Evolutionary conservation across 805 yeast genomes (phyloP).

Genomic region (Suhomyces xylopsoci): DNA sequence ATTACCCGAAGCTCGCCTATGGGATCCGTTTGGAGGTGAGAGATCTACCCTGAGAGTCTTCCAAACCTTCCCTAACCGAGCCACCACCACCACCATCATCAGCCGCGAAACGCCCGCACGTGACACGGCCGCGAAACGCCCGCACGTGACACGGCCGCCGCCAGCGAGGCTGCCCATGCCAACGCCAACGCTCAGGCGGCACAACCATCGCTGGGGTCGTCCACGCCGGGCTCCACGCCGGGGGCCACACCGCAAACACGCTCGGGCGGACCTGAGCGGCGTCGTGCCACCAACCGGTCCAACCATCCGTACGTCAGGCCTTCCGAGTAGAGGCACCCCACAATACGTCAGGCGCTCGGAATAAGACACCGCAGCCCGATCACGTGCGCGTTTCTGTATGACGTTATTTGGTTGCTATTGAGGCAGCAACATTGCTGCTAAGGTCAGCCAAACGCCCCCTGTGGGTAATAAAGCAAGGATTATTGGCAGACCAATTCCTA

Average conservation of each 20-base stretch:
- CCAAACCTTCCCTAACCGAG: background rate
- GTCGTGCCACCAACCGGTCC: conserved; percentile 3
- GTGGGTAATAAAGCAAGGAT: background rate
- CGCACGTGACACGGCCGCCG: background rate
- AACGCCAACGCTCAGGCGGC: background rate
- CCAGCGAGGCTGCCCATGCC: background rate
- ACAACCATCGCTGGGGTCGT: background rate
- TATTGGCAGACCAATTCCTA: background rate
- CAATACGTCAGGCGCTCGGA: conserved; percentile 3
- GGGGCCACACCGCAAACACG: background rate
- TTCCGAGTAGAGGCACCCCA: background rate
- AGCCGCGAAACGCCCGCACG: background rate
- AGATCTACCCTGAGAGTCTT: background rate
- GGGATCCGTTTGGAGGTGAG: background rate
- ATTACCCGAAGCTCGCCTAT: conserved; percentile 8
- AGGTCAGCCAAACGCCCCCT: conserved; percentile 2
- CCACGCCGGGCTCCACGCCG: background rate
- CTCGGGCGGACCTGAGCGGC: conserved; percentile 11
- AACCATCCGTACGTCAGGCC: conserved; percentile 10
- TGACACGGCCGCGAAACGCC: background rate
- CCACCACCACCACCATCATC: conserved; percentile 9
- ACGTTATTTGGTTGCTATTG: background rate
- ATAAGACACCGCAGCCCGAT: background rate
- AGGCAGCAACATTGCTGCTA: background rate
- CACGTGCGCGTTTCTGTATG: background rate